Percentiles rank a stretch among this genome's conserved stretches.
phyloP scores from a whole-genome alignment of 306 rosid species.

The Quercus ilex region DNA sequence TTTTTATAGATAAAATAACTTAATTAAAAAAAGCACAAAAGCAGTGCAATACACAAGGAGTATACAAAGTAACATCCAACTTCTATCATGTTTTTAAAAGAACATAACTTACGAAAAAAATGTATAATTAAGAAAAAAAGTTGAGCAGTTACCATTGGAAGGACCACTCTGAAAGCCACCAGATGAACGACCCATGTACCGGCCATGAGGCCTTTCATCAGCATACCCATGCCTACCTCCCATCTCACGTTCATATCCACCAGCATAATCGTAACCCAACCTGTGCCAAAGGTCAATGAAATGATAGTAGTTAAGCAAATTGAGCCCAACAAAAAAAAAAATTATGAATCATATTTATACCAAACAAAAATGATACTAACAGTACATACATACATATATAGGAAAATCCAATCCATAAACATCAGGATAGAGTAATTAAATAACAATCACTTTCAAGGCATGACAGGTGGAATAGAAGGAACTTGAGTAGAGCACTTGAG shows the following conservation, averaged over 20 bases:
- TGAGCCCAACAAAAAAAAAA: not conserved
- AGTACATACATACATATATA: too few relatives aligned
- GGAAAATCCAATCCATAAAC: too few relatives aligned
- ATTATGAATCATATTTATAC: not conserved
- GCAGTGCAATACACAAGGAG: too few relatives aligned
- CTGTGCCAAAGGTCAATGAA: conserved; percentile 23
- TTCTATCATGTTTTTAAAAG: too few relatives aligned
- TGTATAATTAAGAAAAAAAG: not conserved
- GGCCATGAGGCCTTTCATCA: conserved; percentile 57
- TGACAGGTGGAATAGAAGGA: too few relatives aligned
- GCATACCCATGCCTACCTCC: conserved; percentile 44
- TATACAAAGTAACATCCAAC: too few relatives aligned
- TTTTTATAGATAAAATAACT: too few relatives aligned
- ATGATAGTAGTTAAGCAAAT: not conserved
- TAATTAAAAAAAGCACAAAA: too few relatives aligned
- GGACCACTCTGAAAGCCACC: conserved; percentile 46
- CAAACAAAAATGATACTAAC: too few relatives aligned
- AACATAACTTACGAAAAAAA: not conserved
- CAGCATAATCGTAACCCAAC: conserved; percentile 47
- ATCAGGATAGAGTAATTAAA: too few relatives aligned
- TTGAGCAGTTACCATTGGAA: conserved; percentile 28
- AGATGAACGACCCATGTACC: conserved; percentile 45
- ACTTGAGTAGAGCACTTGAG: too few relatives aligned
- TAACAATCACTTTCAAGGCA: too few relatives aligned
- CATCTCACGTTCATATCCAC: conserved; percentile 54